Evolutionary conservation across 129 eudicot genomes (phyloP).

Genomic region (Arctium lappa): DNA sequence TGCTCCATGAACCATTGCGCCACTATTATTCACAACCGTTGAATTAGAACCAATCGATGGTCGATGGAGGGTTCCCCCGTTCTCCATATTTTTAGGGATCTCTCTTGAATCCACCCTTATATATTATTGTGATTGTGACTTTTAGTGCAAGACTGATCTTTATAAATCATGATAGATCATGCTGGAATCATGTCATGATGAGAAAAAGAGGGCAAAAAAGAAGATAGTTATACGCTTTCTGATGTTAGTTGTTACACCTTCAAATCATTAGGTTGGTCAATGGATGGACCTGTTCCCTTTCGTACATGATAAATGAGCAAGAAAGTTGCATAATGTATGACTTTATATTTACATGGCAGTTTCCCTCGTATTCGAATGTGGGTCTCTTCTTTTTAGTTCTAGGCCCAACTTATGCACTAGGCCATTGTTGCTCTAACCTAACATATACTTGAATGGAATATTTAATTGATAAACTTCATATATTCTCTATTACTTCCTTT

Average conservation of each 20-base stretch:
- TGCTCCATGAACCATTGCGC: too few relatives aligned
- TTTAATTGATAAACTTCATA: not conserved
- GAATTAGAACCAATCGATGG: not conserved
- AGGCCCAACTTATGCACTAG: not conserved
- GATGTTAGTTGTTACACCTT: not conserved
- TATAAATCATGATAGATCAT: not conserved
- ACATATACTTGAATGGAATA: not conserved
- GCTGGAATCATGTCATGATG: not conserved
- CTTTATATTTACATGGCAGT: not conserved
- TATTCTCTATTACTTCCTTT: slow-evolving; percentile 5
- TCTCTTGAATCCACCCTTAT: not conserved
- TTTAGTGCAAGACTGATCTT: not conserved
- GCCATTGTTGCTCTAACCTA: not conserved
- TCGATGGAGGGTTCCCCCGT: not conserved
- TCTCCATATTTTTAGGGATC: not conserved
- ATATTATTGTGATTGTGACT: not conserved
- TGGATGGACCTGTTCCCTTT: not conserved
- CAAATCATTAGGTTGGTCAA: not conserved
- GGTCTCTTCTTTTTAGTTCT: not conserved
- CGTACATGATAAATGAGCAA: not conserved
- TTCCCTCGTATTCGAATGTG: not conserved
- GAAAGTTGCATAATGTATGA: not conserved
- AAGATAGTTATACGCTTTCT: not conserved
- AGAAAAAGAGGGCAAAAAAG: not conserved
- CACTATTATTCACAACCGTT: not conserved